Base-by-base conservation (phyloP, 345 rosid genomes). In the Dovyalis caffra region DNA sequence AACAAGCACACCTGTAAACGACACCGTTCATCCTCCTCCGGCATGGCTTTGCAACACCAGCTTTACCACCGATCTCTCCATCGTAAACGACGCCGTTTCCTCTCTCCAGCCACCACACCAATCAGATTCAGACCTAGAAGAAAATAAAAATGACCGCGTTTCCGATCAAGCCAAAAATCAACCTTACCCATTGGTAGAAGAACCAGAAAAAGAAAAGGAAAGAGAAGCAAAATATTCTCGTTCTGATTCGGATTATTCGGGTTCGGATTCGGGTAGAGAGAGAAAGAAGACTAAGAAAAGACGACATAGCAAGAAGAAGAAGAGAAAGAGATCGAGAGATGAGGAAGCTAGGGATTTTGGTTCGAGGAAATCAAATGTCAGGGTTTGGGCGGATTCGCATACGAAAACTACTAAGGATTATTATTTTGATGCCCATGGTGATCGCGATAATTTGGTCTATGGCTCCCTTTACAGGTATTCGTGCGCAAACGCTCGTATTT, bases 31-130 rank as follows among this genome's bases (percentile, higher is more conserved):
- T 70, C 86, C 69, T 8, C 62, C 75, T 21, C 26, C 72, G 34
- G 61, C 82, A 77, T 95, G 99, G 99, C 95, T 95, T 71, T 81
- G 80, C 82, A 93, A 91, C 90, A 69, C 89, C 73, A 95, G 98
- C 88, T 95, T 95, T 90, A 82, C 90, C 56, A 72, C 83, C 78
- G 92, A 91, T 81, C 83, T 87, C 71, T 81, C 97, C 71, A 77
- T 83, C 76, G 79, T 90, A 71, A 77, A 88, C 85, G 86, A 83
- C 61, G 79, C 87, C 51, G 83, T 85, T 71, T 72, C 88, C 65
- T 77, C 87, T 40, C 57, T 81, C 45, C 83, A 76, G 23, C 34
- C 37, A 35, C 69, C 20, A 37, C 33, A 64, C 47, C 73, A 31
- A 9, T 18, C 43, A 57, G 81, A 80, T 47, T 78, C 76, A 6